A percentile compares a stretch with the other conserved stretches of the same genome.
Conservation (phyloP, 176 grass and related monocot genomes). For the Aegilops tauschii region DNA sequence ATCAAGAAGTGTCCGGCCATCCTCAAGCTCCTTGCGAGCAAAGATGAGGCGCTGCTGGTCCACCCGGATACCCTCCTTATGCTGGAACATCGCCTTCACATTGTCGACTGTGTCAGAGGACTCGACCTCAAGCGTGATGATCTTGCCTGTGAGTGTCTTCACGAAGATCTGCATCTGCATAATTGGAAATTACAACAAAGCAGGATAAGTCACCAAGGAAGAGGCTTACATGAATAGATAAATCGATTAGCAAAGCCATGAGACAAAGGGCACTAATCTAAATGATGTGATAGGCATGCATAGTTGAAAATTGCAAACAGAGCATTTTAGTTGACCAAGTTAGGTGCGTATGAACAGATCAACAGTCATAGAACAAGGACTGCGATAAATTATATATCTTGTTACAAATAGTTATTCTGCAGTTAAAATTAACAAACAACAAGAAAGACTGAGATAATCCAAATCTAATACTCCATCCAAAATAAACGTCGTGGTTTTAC, state of each 20-base stretch:
- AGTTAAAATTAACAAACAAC: no score
- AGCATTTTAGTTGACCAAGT: not conserved
- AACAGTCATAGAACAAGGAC: not conserved
- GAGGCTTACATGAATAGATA: not conserved
- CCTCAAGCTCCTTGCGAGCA: slow-evolving; percentile 46
- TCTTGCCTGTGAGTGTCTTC: slow-evolving; percentile 81
- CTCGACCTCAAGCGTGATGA: slow-evolving; percentile 64
- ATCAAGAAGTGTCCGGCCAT: slow-evolving; percentile 29
- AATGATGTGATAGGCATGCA: not conserved
- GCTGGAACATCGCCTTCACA: no score
- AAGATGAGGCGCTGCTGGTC: slow-evolving; percentile 60
- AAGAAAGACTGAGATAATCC: no score
- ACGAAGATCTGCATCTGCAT: slow-evolving; percentile 71
- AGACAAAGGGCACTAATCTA: not conserved
- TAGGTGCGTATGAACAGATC: no score
- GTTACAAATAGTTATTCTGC: no score
- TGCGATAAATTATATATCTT: not conserved
- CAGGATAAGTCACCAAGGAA: not conserved
- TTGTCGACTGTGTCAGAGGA: no score
- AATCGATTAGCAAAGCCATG: not conserved
- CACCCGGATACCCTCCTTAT: not conserved
- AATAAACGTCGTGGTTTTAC: no score
- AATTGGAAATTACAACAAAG: not conserved
- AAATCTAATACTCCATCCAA: not conserved
- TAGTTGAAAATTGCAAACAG: not conserved